Percentiles rank a stretch among this genome's conserved stretches.
phyloP scores from a whole-genome alignment of 2,329 filamentous ascomycete species.

The Epichloe scottii region DNA sequence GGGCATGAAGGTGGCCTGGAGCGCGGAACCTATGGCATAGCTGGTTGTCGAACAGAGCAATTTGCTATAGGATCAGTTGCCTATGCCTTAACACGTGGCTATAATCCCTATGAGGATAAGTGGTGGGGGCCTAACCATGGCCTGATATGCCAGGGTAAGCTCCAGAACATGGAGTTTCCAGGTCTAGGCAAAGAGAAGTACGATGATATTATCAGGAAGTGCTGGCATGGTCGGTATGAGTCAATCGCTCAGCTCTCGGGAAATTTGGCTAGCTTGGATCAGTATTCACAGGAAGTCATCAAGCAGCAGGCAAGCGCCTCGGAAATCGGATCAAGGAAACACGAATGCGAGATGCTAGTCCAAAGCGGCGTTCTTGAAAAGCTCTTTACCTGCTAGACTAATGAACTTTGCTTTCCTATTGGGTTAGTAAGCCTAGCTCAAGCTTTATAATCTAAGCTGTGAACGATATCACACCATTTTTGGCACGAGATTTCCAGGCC shows the following conservation, averaged over 20 bases:
- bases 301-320: not conserved
- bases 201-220: constrained; percentile 6
- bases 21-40: constrained; percentile 3
- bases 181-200: not conserved
- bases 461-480: too few relatives aligned
- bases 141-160: constrained; percentile 2
- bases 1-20: constrained; percentile 2
- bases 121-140: constrained; percentile 5
- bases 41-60: constrained; percentile 6
- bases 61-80: constrained; percentile 8
- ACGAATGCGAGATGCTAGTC: constrained; percentile 1
- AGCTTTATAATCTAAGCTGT: too few relatives aligned
- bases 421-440: too few relatives aligned
- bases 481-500: too few relatives aligned
- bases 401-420: too few relatives aligned
- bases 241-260: constrained; percentile 4
- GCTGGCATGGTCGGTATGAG: constrained; percentile 7
- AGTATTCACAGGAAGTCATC: not conserved
- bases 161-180: constrained; percentile 7
- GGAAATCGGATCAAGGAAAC: not conserved
- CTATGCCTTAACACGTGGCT: constrained; percentile 5
- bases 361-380: constrained; percentile 1
- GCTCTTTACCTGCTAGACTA: not conserved
- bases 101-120: constrained; percentile 6
- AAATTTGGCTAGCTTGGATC: constrained; percentile 2